Evolutionary conservation across 106 monocot genomes (phyloP), one percentile per base, ranked within the genome.

Genomic region (Posidonia australis): DNA sequence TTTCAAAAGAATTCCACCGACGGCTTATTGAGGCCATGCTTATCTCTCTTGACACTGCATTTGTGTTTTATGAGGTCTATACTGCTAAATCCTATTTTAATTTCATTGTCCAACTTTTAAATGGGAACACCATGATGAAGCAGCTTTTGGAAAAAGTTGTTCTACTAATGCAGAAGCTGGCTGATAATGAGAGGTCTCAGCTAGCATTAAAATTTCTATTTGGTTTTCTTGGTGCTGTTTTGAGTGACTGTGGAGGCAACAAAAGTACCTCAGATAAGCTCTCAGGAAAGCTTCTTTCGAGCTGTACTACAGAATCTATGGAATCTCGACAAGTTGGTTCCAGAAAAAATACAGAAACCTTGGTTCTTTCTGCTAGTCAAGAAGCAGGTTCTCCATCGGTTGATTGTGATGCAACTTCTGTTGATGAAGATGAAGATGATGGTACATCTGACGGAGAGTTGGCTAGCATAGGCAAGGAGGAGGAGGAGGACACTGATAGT

Each of bases 371-470:
- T 49, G 28, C 71, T 20, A 79, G 70, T 74, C 70, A 80, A 70
- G 89, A 81, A 58, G 54, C 69, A 56, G 61, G 71, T 64, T 61
- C 85, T 75, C 64, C 78, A 32, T 78, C 69, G 47, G 58, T 79
- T 51, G 98, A 91, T 29, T 92, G 87, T 78, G 84, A 85, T 77
- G 91, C 79, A 21, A 87, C 81, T 29, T 98, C 98, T 60, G 87
- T 60, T 26, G 98, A 98, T 71, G 98, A 98, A 53, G 98, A 98
- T 77, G 98, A 98, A 67, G 98, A 98, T 77, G 98, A 98, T 74
- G 87, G 82, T 44, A 91, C 91, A 67, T 87, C 98, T 61, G 98
- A 98, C 69, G 98, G 98, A 52, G 98, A 98, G 58, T 54, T 87
- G 70, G 90, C 80, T 36, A 85, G 96, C 63, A 63, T 91, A 59